Base-by-base conservation (phyloP, 1,284 basidiomycete species). In the Ceratobasidium sp. region DNA sequence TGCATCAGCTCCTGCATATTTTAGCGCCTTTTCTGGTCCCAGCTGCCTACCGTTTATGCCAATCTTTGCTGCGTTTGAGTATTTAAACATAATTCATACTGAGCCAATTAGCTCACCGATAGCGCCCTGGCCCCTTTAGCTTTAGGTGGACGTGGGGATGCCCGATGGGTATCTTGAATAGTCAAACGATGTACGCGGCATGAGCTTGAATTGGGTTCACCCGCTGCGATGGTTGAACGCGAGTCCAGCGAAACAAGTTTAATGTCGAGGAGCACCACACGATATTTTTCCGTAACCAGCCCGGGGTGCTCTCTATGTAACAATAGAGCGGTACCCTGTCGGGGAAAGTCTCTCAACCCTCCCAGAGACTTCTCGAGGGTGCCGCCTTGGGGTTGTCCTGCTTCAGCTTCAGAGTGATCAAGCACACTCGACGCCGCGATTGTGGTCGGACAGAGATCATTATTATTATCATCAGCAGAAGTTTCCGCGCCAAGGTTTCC, bases 1-100 rank as follows among this genome's bases (percentile, higher is more conserved):
- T n/a, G 52, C 67, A 44, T 69, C 67, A 11, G 29, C 17, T 29
- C 15, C 52, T 9, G 67, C 67, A 29, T n/a, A 44, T 15, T 57
- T 22, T 13, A 69, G 52, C 15, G 11, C 19, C 19, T 15, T 8
- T 19, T 52, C 51, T 56, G 29, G 32, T 17, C 32, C 32, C 17
- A 22, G 15, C 17, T 54, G 22, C n/a, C 13, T 46, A 34, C 65
- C 32, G 32, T 67, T 52, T 8, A 67, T 15, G 15, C 65, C 65
- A 37, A 67, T 67, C 65, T 67, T 5, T 52, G 22, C 17, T 22
- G 52, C 11, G n/a, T 25, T 22, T 54, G 11, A 54, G 22, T 22
- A 54, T 25, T 54, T 22, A 54, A 11, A 25, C 11, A n/a, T 11
- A 11, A 25, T n/a, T 54, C 22, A 11, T 54, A 25, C 6, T 11